Evolutionary conservation across 2,329 filamentous ascomycete species (phyloP).

Genomic region (Ilyonectria mors-panacis): DNA sequence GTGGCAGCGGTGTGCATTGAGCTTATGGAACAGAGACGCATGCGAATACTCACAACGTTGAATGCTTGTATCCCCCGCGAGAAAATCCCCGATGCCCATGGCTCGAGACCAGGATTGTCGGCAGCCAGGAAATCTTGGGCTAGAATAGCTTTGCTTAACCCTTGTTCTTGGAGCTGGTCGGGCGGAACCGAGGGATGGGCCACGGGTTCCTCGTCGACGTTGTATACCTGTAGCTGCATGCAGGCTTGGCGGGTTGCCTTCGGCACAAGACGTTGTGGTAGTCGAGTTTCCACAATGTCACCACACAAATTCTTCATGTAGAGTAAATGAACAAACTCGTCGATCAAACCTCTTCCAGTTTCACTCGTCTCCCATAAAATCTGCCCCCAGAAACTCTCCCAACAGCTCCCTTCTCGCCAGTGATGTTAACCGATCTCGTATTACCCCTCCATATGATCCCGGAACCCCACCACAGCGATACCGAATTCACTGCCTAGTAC

Average conservation of each 20-base stretch:
- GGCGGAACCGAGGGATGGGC: slow-evolving; percentile 17
- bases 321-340: not conserved
- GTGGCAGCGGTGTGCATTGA: not conserved
- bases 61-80: not conserved
- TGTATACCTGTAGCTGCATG: slow-evolving; percentile 1
- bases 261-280: not conserved
- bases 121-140: not conserved
- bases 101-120: not conserved
- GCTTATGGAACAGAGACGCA: not conserved
- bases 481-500: slow-evolving; percentile 30
- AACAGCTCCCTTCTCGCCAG: not conserved
- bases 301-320: not conserved
- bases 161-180: slow-evolving; percentile 16
- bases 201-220: slow-evolving; percentile 18
- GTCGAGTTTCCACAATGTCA: not conserved
- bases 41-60: not conserved
- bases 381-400: not conserved
- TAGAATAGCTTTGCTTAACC: not conserved
- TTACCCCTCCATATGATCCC: slow-evolving; percentile 38
- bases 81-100: not conserved
- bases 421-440: slow-evolving; percentile 28
- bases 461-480: slow-evolving; percentile 33
- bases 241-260: not conserved
- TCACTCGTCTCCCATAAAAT: not conserved
- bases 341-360: too few species aligned